phyloP scores from a whole-genome alignment of 257 asterid genomes.

The Solanum medicagineum region DNA sequence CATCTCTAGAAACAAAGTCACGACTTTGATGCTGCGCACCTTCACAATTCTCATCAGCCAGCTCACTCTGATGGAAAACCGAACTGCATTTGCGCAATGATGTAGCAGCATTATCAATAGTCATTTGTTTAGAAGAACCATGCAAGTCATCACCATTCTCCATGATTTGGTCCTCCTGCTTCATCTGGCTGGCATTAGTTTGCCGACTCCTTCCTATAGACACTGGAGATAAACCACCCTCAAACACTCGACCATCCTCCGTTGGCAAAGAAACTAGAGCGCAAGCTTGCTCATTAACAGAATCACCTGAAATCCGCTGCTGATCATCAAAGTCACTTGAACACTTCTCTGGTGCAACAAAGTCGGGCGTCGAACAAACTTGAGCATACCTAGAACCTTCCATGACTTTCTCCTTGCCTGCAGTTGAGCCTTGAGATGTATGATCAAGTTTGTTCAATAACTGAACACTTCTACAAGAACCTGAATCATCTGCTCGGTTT shows the following conservation, averaged over 20 bases:
- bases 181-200: conserved; percentile 22
- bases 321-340: conserved; percentile 14
- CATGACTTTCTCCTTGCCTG: conserved; percentile 3
- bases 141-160: conserved; percentile 9
- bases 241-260: conserved; percentile 20
- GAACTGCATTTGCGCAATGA: background rate
- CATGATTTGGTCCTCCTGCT: conserved; percentile 14
- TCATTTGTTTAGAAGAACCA: conserved; percentile 1
- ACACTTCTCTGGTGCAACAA: conserved; percentile 10
- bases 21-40: conserved; percentile 22
- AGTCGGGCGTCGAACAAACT: conserved; percentile 6
- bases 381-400: conserved; percentile 16
- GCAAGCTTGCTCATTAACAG: conserved; percentile 20
- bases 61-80: conserved; percentile 4
- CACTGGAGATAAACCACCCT: conserved; percentile 21
- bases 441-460: conserved; percentile 3
- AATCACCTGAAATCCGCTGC: conserved; percentile 12
- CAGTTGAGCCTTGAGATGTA: conserved; percentile 1
- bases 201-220: conserved; percentile 18
- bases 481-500: background rate
- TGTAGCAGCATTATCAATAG: background rate
- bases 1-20: conserved; percentile 37
- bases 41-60: conserved; percentile 20
- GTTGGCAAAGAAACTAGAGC: conserved; percentile 39
- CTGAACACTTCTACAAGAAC: background rate